Base-by-base conservation (phyloP, 257 asterid genomes). In the Haberlea rhodopensis region DNA sequence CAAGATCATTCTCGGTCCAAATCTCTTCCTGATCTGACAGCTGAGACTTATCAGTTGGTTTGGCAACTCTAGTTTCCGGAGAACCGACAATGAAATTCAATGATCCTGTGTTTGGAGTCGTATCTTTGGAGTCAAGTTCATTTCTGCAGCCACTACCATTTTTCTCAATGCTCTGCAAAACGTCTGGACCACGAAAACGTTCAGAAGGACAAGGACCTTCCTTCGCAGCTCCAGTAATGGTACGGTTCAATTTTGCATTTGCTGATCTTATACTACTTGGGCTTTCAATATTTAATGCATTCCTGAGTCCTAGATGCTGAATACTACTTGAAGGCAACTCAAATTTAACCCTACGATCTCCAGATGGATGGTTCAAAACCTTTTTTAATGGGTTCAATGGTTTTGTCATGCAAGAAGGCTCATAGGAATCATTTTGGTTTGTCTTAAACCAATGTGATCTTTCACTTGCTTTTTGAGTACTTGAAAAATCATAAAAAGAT, bases 1-100 rank as follows among this genome's bases (percentile, higher is more conserved):
- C 94, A 61, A 71, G 75, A 24, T 84, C 89, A 61, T 76, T 69
- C 82, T 77, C 95, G 21, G 74, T 73, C 69, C 72, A 71, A 52
- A 64, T 53, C 53, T 75, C 91, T 51, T 80, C 92, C 69, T 69
- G 57, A 69, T 82, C 90, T n/a, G 80, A 79, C 8, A 57, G 45
- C 54, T 60, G 28, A 63, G 63, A 26, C 22, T 75, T 66, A 10
- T 76, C 69, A 57, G 62, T 49, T 53, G 78, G 51, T 49, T 67
- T 53, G 3, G 64, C 67, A 53, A 54, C 72, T 27, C 34, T 56
- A n/a, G 64, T 48, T 22, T 48, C 65, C 55, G 53, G 55, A 56
- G 71, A 67, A 63, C 63, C 62, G 63, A 63, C 29, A 51, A 78
- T 82, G 53, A 64, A 68, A 69, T 73, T 71, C 61, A 64, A 27